These are phyloP conservation scores for Trichoderma sp. DNA, from an alignment of 2,329 filamentous ascomycete species.

Conservation along the genomic window DNA sequence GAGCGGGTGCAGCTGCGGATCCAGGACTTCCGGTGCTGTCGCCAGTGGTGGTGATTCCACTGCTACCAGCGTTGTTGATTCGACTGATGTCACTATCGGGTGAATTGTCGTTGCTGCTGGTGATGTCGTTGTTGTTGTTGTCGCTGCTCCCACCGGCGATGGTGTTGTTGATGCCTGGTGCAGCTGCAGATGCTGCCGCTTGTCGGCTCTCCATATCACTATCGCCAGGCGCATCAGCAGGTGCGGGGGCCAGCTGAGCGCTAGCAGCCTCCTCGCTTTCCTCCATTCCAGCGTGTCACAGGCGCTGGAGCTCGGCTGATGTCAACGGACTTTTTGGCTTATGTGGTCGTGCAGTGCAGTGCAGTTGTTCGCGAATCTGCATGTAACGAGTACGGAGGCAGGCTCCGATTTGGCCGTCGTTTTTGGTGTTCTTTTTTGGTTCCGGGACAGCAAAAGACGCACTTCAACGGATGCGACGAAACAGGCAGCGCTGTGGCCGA, in stretches of 20 bases:
- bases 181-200: neutral
- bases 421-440: neutral
- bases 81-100: neutral
- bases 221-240: neutral
- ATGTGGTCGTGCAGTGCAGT: neutral
- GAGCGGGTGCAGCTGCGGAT: neutral
- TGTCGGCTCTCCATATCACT: neutral
- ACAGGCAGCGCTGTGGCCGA: slow-evolving; percentile 7
- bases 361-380: neutral
- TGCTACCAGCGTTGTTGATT: neutral
- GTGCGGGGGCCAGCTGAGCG: slow-evolving; percentile 20
- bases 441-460: neutral
- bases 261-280: slow-evolving; percentile 24
- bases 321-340: neutral
- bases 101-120: neutral
- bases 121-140: neutral
- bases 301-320: neutral
- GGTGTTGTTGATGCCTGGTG: neutral
- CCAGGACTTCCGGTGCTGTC: neutral
- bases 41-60: neutral
- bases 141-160: neutral
- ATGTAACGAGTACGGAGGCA: neutral
- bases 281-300: slow-evolving; percentile 27
- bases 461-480: neutral
- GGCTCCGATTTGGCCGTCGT: neutral